A percentile compares a stretch with the other conserved stretches of the same genome.
These are phyloP conservation scores for Pascua sp. DNA, from an alignment of 1,284 basidiomycete species.

Conservation along the genomic window DNA sequence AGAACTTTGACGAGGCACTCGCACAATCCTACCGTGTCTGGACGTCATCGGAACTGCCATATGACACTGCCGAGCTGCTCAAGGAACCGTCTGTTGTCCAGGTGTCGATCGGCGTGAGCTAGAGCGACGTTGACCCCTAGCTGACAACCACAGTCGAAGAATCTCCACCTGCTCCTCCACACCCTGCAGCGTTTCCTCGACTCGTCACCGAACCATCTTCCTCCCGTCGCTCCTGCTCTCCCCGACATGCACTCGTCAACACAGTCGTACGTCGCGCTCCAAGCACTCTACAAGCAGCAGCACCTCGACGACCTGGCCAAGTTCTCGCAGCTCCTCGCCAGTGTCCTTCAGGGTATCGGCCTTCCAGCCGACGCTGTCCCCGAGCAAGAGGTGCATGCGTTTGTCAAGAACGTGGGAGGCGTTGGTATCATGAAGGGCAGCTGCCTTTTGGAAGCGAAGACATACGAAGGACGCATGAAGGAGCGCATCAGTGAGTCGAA, in stretches of 20 bases:
- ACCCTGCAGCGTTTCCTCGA: constrained; percentile 61
- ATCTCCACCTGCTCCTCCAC: constrained; percentile 82
- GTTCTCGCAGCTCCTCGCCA: constrained; percentile 42
- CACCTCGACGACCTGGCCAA: constrained; percentile 36
- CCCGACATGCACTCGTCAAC: constrained; percentile 98
- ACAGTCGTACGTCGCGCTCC: constrained; percentile 58
- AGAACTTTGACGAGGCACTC: constrained; percentile 93
- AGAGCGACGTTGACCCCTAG: neutral
- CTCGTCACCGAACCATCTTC: constrained; percentile 53
- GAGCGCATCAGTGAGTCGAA: constrained; percentile 58
- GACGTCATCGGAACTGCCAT: constrained; percentile 65
- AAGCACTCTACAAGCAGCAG: constrained; percentile 47
- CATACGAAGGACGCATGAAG: constrained; percentile 47
- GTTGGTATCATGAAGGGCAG: constrained; percentile 72
- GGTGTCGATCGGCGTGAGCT: constrained; percentile 45
- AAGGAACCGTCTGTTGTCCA: constrained; percentile 57
- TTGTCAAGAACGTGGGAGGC: constrained; percentile 86
- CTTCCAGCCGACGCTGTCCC: constrained; percentile 51
- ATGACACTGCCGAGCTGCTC: constrained; percentile 64
- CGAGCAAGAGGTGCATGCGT: constrained; percentile 62
- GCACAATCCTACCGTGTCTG: constrained; percentile 73
- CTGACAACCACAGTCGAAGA: constrained; percentile 51
- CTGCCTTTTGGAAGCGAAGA: constrained; percentile 61
- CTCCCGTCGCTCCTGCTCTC: constrained; percentile 65
- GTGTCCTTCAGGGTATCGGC: constrained; percentile 34